Base-by-base conservation (phyloP, 73 alveolate genomes). In the Paramecium bursaria region DNA sequence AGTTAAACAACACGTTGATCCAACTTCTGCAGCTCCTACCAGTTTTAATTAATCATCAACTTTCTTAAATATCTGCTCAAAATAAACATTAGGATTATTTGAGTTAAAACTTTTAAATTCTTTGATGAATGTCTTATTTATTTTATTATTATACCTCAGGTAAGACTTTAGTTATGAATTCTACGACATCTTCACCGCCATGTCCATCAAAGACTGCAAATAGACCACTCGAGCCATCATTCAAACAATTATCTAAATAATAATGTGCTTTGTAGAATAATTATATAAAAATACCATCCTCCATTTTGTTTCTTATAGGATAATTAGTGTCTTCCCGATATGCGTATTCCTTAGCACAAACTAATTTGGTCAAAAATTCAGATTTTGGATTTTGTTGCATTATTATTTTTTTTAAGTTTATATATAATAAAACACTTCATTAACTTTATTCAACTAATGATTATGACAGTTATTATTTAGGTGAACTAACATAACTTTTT, bases 201-300 rank as follows among this genome's bases (percentile, higher is more conserved):
- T 96, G 99, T 15, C 99, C 99, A 91, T 96, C 99, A 90, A 93
- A 95, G 39, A 95, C 93, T 31, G 96, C 95, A 87, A 95, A 96
- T 35, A 95, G 39, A 21, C 95, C 95, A 30, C 87, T 75, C 51
- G 87, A 75, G 47, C 94, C 92, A 79, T 96, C 98, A 2, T 94
- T 95, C 60, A 89, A 92, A 31, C 91, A 87, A 87, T 86, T 79
- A 74, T 93, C 96, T 53, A 52, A 51, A 55, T 48, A 33, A 49
- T 35, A 53, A 86, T 86, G 92, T 31, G 89, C 89, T 79, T 9
- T 49, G 48, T n/a, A 23, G 25, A n/a, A 27, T 7, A 53, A 33
- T 53, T 22, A 19, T n/a, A 17, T 29, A 53, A 14, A 4, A 19
- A 52, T 88, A 91, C 97, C 91, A 89, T 96, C 99, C 90, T 96